Evolutionary conservation across 257 asterid genomes (phyloP).

Genomic region (Solanum bulbocastanum): DNA sequence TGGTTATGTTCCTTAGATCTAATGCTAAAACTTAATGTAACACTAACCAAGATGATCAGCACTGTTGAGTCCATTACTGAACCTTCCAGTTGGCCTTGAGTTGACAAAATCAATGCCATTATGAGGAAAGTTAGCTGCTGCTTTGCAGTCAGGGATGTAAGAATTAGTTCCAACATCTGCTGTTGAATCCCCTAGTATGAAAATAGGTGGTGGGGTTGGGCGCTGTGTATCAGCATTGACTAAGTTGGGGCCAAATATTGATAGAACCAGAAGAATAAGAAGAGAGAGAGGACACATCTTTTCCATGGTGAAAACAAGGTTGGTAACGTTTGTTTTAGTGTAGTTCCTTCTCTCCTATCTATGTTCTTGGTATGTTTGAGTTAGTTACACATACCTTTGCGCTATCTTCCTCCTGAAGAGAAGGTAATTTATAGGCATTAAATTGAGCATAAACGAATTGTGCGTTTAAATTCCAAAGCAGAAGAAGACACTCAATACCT

Average conservation of each 20-base stretch:
- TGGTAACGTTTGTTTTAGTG: neutral
- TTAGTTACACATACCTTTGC: neutral
- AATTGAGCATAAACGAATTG: neutral
- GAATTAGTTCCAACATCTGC: slow-evolving; percentile 74
- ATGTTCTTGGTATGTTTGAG: neutral
- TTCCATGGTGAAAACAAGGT: neutral
- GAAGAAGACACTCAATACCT: slow-evolving; percentile 3
- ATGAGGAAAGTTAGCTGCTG: slow-evolving; percentile 37
- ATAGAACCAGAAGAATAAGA: neutral
- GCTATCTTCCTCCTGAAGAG: neutral
- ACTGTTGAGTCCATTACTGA: slow-evolving; percentile 66
- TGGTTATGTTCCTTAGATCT: neutral
- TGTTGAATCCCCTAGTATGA: slow-evolving; percentile 67
- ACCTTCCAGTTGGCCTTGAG: slow-evolving; percentile 61
- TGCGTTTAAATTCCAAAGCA: slow-evolving; percentile 2
- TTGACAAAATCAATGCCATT: slow-evolving; percentile 59
- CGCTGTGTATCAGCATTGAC: slow-evolving; percentile 7
- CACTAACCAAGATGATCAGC: slow-evolving; percentile 55
- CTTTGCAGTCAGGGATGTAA: slow-evolving; percentile 13
- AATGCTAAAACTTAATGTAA: neutral
- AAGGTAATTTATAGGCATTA: neutral
- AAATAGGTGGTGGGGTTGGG: slow-evolving; percentile 27
- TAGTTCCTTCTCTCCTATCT: neutral
- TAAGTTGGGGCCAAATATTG: slow-evolving; percentile 3
- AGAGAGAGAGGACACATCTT: neutral